Conservation (phyloP, 768 basidiomycete species). For the Mycena vulgaris region DNA sequence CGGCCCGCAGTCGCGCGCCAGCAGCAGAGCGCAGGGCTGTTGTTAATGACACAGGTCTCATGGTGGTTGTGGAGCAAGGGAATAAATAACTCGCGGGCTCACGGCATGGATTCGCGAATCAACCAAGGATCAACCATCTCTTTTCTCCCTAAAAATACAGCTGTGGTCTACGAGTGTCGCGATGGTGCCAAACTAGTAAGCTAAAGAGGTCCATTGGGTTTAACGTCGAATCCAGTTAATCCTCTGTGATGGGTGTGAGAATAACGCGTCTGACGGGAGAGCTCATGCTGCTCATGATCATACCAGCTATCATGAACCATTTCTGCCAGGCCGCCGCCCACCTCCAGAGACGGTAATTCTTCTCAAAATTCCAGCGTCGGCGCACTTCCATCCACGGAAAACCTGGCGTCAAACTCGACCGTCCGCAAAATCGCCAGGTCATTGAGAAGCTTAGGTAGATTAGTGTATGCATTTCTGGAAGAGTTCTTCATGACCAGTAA, state of each 20-base stretch:
- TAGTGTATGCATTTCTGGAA: neutral
- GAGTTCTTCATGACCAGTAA: too few species aligned
- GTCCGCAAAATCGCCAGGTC: neutral
- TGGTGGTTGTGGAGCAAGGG: constrained; percentile 4
- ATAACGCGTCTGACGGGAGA: too few species aligned
- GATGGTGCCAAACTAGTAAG: too few species aligned
- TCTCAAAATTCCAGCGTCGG: neutral
- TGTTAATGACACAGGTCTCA: constrained; percentile 14
- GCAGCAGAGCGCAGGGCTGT: constrained; percentile 13
- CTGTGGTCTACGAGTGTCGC: too few species aligned
- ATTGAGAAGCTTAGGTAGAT: neutral
- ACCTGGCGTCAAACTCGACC: neutral
- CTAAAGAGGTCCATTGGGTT: too few species aligned
- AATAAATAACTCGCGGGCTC: too few species aligned
- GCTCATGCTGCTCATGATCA: too few species aligned
- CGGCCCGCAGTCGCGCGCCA: constrained; percentile 10
- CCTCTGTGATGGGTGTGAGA: too few species aligned
- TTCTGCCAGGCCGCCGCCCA: neutral
- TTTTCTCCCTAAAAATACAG: too few species aligned
- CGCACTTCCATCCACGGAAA: neutral
- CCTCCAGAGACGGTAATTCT: neutral
- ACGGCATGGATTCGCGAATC: too few species aligned
- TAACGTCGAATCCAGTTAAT: too few species aligned
- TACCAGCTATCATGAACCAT: neutral
- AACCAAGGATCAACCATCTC: too few species aligned